phyloP scores from a whole-genome alignment of 2,329 filamentous ascomycete genomes.

The Pestalotiopsis fici region DNA sequence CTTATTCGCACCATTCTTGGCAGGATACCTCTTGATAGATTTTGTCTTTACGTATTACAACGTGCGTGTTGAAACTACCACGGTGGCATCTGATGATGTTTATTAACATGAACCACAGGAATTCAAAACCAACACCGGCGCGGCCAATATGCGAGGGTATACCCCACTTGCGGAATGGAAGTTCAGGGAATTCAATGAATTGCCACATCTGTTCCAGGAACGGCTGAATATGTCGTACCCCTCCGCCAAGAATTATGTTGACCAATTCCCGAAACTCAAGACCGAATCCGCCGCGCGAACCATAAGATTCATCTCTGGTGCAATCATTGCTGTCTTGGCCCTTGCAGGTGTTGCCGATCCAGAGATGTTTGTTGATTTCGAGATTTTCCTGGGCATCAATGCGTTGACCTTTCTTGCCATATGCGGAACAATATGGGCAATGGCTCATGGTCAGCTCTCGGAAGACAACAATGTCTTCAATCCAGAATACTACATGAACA shows the following conservation, averaged over 20 bases:
- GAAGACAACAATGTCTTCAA: constrained; percentile 91
- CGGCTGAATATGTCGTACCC: constrained; percentile 93
- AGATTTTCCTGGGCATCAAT: constrained; percentile 85
- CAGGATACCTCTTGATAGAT: constrained; percentile 82
- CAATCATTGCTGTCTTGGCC: constrained; percentile 82
- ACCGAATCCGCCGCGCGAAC: constrained; percentile 83
- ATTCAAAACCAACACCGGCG: constrained; percentile 90
- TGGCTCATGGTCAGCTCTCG: constrained; percentile 79
- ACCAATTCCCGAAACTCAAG: constrained; percentile 96
- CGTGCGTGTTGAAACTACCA: constrained; percentile 44
- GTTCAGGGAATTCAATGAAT: constrained; percentile 96
- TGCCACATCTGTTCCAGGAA: constrained; percentile 88
- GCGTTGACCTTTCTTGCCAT: constrained; percentile 89
- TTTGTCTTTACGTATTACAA: constrained; percentile 97
- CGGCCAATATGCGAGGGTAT: constrained; percentile 85
- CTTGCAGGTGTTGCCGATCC: constrained; percentile 85
- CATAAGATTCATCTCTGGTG: constrained; percentile 83
- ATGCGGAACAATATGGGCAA: constrained; percentile 80
- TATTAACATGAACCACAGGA: constrained; percentile 58
- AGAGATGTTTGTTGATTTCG: constrained; percentile 87
- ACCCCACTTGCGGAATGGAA: constrained; percentile 97
- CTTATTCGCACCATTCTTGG: constrained; percentile 81
- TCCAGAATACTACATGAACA: constrained; percentile 83
- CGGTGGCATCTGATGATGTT: not conserved
- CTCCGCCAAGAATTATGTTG: constrained; percentile 87